Base-by-base conservation (phyloP, 2,329 filamentous ascomycete genomes). In the Aspergillus pseudotamarii region DNA sequence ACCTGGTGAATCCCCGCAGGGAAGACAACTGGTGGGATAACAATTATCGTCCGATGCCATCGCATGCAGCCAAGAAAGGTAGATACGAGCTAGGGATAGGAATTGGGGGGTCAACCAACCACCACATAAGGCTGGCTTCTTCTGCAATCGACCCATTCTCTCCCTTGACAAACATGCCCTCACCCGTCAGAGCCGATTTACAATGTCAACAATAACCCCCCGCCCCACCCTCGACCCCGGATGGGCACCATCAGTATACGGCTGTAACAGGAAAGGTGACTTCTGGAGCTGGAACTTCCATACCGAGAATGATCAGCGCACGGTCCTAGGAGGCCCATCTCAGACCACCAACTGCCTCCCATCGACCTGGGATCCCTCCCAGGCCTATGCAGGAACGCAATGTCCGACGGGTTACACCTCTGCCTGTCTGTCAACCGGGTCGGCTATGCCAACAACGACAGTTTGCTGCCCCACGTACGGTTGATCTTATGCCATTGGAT, bases 311-410 rank as follows among this genome's bases (percentile, higher is more conserved):
- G 57, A 58, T 36, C n/a, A 16, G 45, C 57, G 57, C 30, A 58
- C 57, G n/a, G 57, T 58, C 3, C 57, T 58, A 16, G 57, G 57
- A 11, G 57, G 57, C 26, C 57, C 57, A n/a, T 58, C 57, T 1
- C 57, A 58, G n/a, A 58, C 57, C 10, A 46, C 41, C 9, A 58
- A 58, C 8, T 58, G 57, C 30, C 50, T 58, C 45, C 57, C 57
- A 2, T 58, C 57, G 3, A 51, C 57, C 45, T 58, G 57, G 57
- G 36, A 55, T 55, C 32, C 32, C 8, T 11, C 43, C 1, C n/a
- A 10, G 3, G 30, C 32, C n/a, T 58, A 58, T 16, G 41, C 21
- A 6, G 57, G 41, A 11, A 50, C 26, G 10, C n/a, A 51, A n/a
- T 58, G 57, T 26, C 57, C 57, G 4, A 19, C 8, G 45, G 57